phyloP scores from a whole-genome alignment of 1,284 basidiomycete species.

The Sanghuangporus sanghuang region DNA sequence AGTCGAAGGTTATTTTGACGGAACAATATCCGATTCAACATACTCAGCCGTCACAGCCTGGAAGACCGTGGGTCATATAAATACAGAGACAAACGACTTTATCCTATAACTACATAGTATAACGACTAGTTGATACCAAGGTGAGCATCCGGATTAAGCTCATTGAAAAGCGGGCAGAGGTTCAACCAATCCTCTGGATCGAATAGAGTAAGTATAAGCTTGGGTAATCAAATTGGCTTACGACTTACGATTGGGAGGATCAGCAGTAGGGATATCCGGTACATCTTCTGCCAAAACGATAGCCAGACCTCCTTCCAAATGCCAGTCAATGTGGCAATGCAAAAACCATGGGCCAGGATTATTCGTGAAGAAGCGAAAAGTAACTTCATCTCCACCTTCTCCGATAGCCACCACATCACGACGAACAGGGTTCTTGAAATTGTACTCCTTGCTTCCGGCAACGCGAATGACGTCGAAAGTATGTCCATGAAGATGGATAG shows the following conservation, averaged over 20 bases:
- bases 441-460: slow-evolving; percentile 28
- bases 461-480: slow-evolving; percentile 33
- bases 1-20: too few species aligned
- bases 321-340: slow-evolving; percentile 42
- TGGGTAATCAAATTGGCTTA: background rate
- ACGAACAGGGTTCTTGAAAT: slow-evolving; percentile 33
- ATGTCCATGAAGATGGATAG: slow-evolving; percentile 8
- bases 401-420: slow-evolving; percentile 35
- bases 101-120: background rate
- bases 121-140: background rate
- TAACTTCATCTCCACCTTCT: slow-evolving; percentile 25
- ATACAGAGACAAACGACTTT: too few species aligned
- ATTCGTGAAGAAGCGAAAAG: slow-evolving; percentile 36
- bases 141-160: slow-evolving; percentile 12
- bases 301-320: slow-evolving; percentile 29
- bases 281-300: slow-evolving; percentile 37
- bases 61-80: too few species aligned
- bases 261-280: slow-evolving; percentile 19
- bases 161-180: slow-evolving; percentile 25
- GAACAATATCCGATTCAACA: too few species aligned
- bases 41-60: too few species aligned
- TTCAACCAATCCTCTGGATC: slow-evolving; percentile 22
- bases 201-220: background rate
- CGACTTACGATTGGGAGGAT: slow-evolving; percentile 23
- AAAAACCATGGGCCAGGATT: slow-evolving; percentile 46